phyloP scores from a whole-genome alignment of 495 filamentous ascomycete genomes.

The Corynascus novoguineensis region DNA sequence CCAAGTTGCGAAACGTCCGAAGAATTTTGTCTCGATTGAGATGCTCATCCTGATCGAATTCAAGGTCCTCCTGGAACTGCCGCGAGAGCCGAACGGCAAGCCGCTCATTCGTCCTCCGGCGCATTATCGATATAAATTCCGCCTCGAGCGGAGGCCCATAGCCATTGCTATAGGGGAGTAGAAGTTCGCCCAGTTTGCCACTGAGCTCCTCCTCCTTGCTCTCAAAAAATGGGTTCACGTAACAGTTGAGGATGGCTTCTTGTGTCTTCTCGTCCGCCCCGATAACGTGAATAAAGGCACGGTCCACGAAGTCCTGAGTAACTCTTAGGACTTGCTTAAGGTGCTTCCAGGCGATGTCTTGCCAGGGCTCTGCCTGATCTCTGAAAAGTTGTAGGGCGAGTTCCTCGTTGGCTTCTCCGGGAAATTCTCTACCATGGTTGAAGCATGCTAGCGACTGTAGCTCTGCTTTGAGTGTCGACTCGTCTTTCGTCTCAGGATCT shows the following conservation, averaged over 20 bases:
- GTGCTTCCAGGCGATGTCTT: conserved; percentile 20
- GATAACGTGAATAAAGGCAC: conserved; percentile 18
- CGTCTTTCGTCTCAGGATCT: conserved; percentile 10
- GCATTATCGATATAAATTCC: neutral
- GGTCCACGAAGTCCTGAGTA: conserved; percentile 18
- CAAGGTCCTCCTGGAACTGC: neutral
- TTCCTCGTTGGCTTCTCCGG: conserved; percentile 18
- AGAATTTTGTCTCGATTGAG: neutral
- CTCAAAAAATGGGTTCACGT: conserved; percentile 37
- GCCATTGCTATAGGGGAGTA: conserved; percentile 13
- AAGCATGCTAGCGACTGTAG: conserved; percentile 17
- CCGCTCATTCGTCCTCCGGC: neutral
- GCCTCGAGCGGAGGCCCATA: neutral
- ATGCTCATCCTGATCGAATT: neutral
- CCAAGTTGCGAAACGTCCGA: neutral
- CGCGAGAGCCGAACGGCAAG: neutral
- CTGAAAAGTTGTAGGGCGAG: conserved; percentile 25
- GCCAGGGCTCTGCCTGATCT: conserved; percentile 20
- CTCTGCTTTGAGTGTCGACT: conserved; percentile 6
- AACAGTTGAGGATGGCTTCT: conserved; percentile 22
- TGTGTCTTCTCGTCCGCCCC: conserved; percentile 17
- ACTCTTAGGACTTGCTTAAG: conserved; percentile 8
- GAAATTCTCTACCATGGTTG: conserved; percentile 25
- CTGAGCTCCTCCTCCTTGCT: conserved; percentile 25
- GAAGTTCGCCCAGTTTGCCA: conserved; percentile 32